phyloP scores from a whole-genome alignment of 805 yeast genomes.

The Limtongia smithiae region DNA sequence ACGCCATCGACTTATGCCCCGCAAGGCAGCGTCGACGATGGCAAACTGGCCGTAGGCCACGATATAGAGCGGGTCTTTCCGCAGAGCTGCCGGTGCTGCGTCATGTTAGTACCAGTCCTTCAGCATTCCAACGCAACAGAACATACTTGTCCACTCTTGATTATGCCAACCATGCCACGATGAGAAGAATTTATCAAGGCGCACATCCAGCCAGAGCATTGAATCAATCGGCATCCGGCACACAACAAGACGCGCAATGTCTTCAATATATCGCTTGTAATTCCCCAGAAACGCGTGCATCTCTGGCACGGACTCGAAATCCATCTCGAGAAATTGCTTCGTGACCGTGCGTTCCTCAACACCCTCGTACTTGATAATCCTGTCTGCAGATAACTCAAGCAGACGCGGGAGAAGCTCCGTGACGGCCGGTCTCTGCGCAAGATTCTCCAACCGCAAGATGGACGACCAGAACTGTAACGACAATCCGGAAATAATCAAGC shows the following conservation, averaged over 20 bases:
- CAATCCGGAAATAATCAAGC: conserved; percentile 84
- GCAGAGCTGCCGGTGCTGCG: conserved; percentile 14
- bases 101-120: neutral
- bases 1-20: conserved; percentile 94
- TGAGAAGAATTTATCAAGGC: conserved; percentile 65
- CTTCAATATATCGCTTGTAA: conserved; percentile 81
- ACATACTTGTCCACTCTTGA: conserved; percentile 5
- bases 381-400: conserved; percentile 70
- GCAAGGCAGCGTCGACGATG: conserved; percentile 81
- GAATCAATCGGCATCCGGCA: conserved; percentile 84
- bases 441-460: conserved; percentile 74
- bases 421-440: conserved; percentile 43
- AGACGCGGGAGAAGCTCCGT: conserved; percentile 59
- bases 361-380: conserved; percentile 69
- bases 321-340: conserved; percentile 67
- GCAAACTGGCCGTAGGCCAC: conserved; percentile 78
- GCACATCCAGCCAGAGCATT: conserved; percentile 71
- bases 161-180: conserved; percentile 44
- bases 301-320: conserved; percentile 85
- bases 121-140: neutral
- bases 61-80: conserved; percentile 59
- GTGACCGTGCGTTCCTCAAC: conserved; percentile 57
- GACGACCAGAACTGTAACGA: conserved; percentile 94
- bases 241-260: conserved; percentile 79
- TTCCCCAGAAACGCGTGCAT: conserved; percentile 69